These are phyloP conservation scores for Clarkia xantiana DNA, from an alignment of 345 rosid species.

Conservation along the genomic window DNA sequence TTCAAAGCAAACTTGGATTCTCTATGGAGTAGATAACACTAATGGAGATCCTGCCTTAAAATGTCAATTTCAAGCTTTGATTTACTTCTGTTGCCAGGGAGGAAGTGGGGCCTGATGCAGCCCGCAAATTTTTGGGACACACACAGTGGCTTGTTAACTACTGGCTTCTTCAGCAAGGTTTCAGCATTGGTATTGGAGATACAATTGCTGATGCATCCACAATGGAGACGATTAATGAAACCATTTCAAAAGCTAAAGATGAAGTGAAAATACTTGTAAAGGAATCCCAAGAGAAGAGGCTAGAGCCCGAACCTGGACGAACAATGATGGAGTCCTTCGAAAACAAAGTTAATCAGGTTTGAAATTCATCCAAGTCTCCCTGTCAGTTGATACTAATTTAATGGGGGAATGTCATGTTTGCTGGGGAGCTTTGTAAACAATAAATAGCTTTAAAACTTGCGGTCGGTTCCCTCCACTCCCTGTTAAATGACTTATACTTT, in stretches of 20 bases:
- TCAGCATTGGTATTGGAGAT: slow-evolving; percentile 97
- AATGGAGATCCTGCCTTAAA: too few relatives aligned
- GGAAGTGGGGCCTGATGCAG: slow-evolving; percentile 99
- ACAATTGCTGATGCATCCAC: slow-evolving; percentile 95
- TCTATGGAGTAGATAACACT: too few relatives aligned
- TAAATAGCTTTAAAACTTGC: too few relatives aligned
- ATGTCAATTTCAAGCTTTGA: neutral
- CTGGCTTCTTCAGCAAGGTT: slow-evolving; percentile 92
- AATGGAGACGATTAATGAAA: slow-evolving; percentile 84
- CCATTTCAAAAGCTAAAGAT: slow-evolving; percentile 70
- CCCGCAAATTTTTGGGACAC: slow-evolving; percentile 94
- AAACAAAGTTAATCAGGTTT: slow-evolving; percentile 90
- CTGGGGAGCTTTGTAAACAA: too few relatives aligned
- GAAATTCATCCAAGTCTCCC: neutral
- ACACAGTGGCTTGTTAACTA: slow-evolving; percentile 99
- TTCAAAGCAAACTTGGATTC: too few relatives aligned
- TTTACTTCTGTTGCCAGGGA: slow-evolving; percentile 36
- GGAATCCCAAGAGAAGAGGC: slow-evolving; percentile 48
- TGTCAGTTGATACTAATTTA: neutral
- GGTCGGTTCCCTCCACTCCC: too few relatives aligned
- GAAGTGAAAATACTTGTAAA: slow-evolving; percentile 64
- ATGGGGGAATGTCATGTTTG: too few relatives aligned
- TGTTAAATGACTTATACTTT: too few relatives aligned
- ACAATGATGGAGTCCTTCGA: slow-evolving; percentile 95
- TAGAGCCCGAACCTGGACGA: slow-evolving; percentile 95